Evolutionary conservation across 2,329 filamentous ascomycete species (phyloP).

Genomic region (Aquanectria penicillioides): DNA sequence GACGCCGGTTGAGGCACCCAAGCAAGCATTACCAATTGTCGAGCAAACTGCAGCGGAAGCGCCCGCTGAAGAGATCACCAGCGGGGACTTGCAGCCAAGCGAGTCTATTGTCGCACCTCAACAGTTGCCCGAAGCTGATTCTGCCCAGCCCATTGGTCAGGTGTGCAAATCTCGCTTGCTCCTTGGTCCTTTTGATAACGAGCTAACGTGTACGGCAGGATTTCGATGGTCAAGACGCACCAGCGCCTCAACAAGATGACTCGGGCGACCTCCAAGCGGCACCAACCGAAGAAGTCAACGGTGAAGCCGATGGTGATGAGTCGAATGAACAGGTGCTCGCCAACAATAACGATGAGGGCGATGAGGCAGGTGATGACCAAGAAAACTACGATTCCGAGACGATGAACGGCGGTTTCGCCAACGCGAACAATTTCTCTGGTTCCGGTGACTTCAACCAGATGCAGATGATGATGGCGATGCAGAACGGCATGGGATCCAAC

Average conservation of each 20-base stretch:
- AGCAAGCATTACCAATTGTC: conserved; percentile 44
- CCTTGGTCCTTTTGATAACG: neutral
- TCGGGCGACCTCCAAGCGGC: conserved; percentile 25
- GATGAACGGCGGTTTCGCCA: conserved; percentile 61
- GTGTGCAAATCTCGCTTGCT: conserved; percentile 20
- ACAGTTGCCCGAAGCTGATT: conserved; percentile 14
- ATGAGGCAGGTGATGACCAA: conserved; percentile 44
- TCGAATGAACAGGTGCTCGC: conserved; percentile 32
- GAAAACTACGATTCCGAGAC: conserved; percentile 49
- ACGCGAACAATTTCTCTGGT: conserved; percentile 69
- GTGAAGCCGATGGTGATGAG: conserved; percentile 29
- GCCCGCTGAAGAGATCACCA: conserved; percentile 26
- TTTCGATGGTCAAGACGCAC: conserved; percentile 17
- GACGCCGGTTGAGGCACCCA: conserved; percentile 54
- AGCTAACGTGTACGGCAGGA: conserved; percentile 14
- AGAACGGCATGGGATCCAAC: conserved; percentile 70
- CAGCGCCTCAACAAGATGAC: conserved; percentile 19
- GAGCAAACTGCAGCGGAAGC: conserved; percentile 32
- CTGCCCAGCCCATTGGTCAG: conserved; percentile 26
- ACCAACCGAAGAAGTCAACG: conserved; percentile 25
- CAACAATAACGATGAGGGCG: conserved; percentile 37
- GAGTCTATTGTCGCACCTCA: conserved; percentile 16
- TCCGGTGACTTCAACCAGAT: conserved; percentile 78
- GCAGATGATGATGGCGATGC: conserved; percentile 83
- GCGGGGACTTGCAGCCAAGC: conserved; percentile 12